These are phyloP conservation scores for Periglandula ipomoeae DNA, from an alignment of 2,329 filamentous ascomycete species.

Conservation along the genomic window DNA sequence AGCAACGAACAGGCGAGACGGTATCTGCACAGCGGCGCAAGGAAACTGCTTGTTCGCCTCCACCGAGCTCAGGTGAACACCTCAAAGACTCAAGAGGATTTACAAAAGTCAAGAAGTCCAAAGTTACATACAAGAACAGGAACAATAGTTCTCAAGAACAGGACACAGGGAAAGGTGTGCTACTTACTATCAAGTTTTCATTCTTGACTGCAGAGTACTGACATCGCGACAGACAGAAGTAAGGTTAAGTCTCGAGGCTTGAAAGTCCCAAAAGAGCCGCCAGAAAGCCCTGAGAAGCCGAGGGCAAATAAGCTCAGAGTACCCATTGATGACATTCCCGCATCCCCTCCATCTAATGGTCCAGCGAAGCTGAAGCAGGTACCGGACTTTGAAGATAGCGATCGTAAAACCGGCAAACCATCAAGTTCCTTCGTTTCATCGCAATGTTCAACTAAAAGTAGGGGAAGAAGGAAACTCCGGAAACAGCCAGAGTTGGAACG, in stretches of 20 bases:
- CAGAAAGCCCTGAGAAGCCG: conserved; percentile 6
- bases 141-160: conserved; percentile 14
- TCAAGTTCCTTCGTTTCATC: background rate
- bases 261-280: conserved; percentile 3
- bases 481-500: background rate
- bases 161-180: conserved; percentile 7
- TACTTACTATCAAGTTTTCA: background rate
- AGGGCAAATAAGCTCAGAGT: background rate
- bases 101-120: conserved; percentile 11
- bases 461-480: background rate
- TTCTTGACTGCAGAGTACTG: background rate
- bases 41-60: background rate
- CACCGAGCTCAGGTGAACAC: conserved; percentile 14
- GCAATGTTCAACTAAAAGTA: background rate
- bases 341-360: conserved; percentile 1
- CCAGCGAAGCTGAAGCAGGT: conserved; percentile 4
- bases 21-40: background rate
- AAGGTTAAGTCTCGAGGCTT: background rate
- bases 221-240: background rate
- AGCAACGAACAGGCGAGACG: conserved; percentile 3
- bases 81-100: conserved; percentile 17
- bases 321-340: background rate
- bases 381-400: background rate
- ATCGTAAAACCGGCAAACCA: background rate
- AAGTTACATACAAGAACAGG: conserved; percentile 18